Evolutionary conservation across 2,329 filamentous ascomycete species (phyloP).

Genomic region (Alternaria arbusti): DNA sequence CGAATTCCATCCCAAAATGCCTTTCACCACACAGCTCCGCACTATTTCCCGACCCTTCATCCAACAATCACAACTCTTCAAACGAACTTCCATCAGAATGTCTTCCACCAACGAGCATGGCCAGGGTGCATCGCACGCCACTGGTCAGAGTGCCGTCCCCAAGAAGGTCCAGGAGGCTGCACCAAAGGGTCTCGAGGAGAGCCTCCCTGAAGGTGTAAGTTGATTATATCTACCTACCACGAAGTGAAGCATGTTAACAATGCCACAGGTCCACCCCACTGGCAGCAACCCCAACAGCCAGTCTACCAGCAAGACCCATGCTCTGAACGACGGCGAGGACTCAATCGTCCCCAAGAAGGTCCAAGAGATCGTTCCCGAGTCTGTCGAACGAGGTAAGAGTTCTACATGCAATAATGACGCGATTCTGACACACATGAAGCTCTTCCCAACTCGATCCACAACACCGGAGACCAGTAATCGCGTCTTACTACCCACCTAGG

Average conservation of each 20-base stretch:
- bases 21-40: conserved; percentile 25
- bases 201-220: conserved; percentile 46
- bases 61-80: conserved; percentile 18
- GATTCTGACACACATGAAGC: background rate
- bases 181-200: conserved; percentile 48
- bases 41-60: conserved; percentile 25
- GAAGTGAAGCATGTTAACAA: background rate
- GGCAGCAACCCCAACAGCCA: conserved; percentile 45
- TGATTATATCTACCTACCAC: background rate
- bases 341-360: conserved; percentile 53
- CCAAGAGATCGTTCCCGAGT: conserved; percentile 54
- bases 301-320: conserved; percentile 46
- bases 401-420: background rate
- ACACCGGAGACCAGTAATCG: conserved; percentile 42
- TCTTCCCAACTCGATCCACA: conserved; percentile 53
- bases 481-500: no score
- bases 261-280: conserved; percentile 47
- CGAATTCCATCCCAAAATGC: conserved; percentile 14
- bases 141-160: conserved; percentile 49
- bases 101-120: conserved; percentile 44
- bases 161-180: conserved; percentile 49
- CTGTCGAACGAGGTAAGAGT: conserved; percentile 46
- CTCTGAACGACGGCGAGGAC: conserved; percentile 44
- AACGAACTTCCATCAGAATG: conserved; percentile 29
- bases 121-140: conserved; percentile 53